Percentiles rank a stretch among this genome's conserved stretches.
These are phyloP conservation scores for Grosmannia serpens DNA, from an alignment of 2,329 filamentous ascomycete genomes.

Conservation along the genomic window DNA sequence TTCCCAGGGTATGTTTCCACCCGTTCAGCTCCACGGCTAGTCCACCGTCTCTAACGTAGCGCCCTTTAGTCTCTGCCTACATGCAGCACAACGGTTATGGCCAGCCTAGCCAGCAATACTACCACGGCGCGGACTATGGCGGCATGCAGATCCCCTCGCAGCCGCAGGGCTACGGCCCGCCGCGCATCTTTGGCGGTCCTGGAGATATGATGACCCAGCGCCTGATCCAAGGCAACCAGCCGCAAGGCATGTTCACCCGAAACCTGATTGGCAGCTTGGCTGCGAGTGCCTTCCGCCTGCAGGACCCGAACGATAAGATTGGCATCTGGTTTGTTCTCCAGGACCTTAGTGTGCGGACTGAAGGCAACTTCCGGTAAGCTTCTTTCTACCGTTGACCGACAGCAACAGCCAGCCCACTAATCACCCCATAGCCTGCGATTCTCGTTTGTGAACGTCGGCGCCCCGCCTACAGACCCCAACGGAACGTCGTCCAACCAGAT, in stretches of 20 bases:
- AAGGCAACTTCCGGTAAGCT: conserved; percentile 74
- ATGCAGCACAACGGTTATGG: conserved; percentile 21
- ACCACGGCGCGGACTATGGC: conserved; percentile 12
- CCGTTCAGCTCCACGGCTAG: neutral
- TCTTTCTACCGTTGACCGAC: neutral
- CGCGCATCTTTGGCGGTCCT: conserved; percentile 17
- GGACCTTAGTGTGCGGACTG: conserved; percentile 86
- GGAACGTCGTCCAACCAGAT: conserved; percentile 25
- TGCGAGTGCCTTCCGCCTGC: conserved; percentile 76
- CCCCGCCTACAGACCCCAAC: conserved; percentile 24
- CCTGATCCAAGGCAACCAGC: conserved; percentile 33
- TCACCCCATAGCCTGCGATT: conserved; percentile 41
- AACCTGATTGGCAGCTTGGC: conserved; percentile 90
- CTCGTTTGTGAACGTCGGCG: conserved; percentile 76
- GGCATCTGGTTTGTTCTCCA: conserved; percentile 97
- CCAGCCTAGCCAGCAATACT: conserved; percentile 23
- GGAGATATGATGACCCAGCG: conserved; percentile 23
- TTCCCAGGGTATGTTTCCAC: conserved; percentile 9
- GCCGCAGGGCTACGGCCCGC: conserved; percentile 16
- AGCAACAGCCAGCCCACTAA: neutral
- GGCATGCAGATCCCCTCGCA: conserved; percentile 10
- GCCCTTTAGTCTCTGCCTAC: conserved; percentile 5
- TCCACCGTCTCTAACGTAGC: neutral
- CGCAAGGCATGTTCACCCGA: conserved; percentile 80
- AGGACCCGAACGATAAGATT: conserved; percentile 65